Evolutionary conservation across 116 monocot genomes (phyloP).

Genomic region (Iris pallida): DNA sequence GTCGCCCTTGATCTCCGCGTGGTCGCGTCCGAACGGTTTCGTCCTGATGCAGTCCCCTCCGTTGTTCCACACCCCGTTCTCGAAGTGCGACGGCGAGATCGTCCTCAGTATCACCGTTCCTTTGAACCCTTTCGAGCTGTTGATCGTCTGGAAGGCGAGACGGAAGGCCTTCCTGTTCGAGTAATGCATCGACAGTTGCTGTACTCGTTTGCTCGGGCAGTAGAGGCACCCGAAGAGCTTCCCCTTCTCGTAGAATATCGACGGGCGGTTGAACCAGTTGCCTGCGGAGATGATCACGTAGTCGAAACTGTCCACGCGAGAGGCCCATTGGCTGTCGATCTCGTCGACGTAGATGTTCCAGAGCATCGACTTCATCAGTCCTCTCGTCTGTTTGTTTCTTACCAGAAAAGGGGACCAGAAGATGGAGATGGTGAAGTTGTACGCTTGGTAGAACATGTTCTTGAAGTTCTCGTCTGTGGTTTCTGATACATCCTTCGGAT

Average conservation of each 20-base stretch:
- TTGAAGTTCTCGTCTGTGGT: slow-evolving; percentile 29
- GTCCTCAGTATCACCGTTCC: slow-evolving; percentile 50
- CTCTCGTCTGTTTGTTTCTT: slow-evolving; percentile 11
- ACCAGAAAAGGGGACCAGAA: slow-evolving; percentile 70
- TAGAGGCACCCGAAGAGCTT: slow-evolving; percentile 17
- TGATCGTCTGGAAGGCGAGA: slow-evolving; percentile 34
- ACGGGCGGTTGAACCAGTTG: slow-evolving; percentile 50
- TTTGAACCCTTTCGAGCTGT: slow-evolving; percentile 12
- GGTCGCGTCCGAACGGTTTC: slow-evolving; percentile 27
- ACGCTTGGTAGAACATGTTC: slow-evolving; percentile 22
- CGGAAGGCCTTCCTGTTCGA: slow-evolving; percentile 42
- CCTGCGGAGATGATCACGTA: slow-evolving; percentile 42
- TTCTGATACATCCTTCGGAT: slow-evolving; percentile 12
- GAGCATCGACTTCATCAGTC: neutral
- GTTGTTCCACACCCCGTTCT: slow-evolving; percentile 54
- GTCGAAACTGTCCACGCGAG: slow-evolving; percentile 25
- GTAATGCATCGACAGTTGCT: slow-evolving; percentile 16
- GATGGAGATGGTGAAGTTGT: slow-evolving; percentile 44
- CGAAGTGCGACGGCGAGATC: slow-evolving; percentile 68
- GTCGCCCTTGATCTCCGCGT: slow-evolving; percentile 23
- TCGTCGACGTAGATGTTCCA: slow-evolving; percentile 47
- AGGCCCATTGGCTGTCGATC: slow-evolving; percentile 22
- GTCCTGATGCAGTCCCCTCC: slow-evolving; percentile 64
- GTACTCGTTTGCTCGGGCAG: slow-evolving; percentile 11
- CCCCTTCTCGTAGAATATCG: slow-evolving; percentile 27